Percentiles rank a stretch among this genome's conserved stretches.
Evolutionary conservation across 1,284 basidiomycete genomes (phyloP).

Genomic region (Sparassis latifolia): DNA sequence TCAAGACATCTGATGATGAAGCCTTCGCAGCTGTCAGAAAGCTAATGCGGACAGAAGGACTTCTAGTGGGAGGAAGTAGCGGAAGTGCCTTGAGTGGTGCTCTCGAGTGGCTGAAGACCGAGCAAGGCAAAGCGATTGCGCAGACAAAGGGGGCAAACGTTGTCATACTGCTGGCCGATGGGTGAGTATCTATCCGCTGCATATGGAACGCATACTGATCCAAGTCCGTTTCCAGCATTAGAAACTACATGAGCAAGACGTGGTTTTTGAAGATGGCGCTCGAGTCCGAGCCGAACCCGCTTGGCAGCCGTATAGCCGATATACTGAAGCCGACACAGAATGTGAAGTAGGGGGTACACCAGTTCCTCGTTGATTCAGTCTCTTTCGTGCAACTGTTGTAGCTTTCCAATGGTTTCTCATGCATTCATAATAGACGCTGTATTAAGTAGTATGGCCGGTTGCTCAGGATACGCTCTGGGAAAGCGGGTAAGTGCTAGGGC

Average conservation of each 20-base stretch:
- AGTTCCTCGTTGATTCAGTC: too few relatives aligned
- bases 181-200: conserved; percentile 42
- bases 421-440: too few relatives aligned
- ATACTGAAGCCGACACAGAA: conserved; percentile 24
- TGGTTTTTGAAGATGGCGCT: conserved; percentile 75
- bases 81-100: conserved; percentile 82
- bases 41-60: conserved; percentile 84
- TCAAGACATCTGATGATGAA: conserved; percentile 82
- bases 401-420: too few relatives aligned
- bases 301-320: conserved; percentile 42
- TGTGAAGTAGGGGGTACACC: neutral
- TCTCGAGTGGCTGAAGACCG: conserved; percentile 68
- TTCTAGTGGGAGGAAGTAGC: conserved; percentile 89
- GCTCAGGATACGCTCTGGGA: too few relatives aligned
- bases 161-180: conserved; percentile 85
- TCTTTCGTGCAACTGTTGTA: too few relatives aligned
- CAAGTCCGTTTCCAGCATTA: conserved; percentile 47
- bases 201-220: neutral
- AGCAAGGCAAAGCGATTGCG: conserved; percentile 64
- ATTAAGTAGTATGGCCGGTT: too few relatives aligned
- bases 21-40: conserved; percentile 72
- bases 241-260: conserved; percentile 95
- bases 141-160: conserved; percentile 77
- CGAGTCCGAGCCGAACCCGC: conserved; percentile 43
- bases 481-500: too few relatives aligned